phyloP scores from a whole-genome alignment of 805 yeast species.

The Cephaloascus fragrans region DNA sequence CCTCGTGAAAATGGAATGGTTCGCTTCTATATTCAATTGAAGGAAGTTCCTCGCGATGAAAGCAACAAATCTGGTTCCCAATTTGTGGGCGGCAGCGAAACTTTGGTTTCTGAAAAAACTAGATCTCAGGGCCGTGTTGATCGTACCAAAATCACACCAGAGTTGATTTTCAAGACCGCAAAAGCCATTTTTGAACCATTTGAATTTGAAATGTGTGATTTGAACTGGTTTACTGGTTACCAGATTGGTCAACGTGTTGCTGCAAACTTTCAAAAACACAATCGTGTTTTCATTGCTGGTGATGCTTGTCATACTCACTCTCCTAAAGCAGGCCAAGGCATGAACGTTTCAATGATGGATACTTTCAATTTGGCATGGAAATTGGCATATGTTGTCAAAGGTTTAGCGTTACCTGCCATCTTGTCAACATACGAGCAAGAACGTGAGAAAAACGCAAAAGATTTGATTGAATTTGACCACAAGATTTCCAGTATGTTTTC shows the following conservation, averaged over 20 bases:
- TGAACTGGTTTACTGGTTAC: conserved; percentile 21
- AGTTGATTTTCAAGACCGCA: conserved; percentile 14
- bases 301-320: conserved; percentile 21
- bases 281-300: conserved; percentile 20
- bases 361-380: conserved; percentile 22
- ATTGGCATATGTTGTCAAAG: conserved; percentile 18
- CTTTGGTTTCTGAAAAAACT: conserved; percentile 1
- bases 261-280: conserved; percentile 7
- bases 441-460: conserved; percentile 17
- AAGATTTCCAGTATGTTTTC: conserved; percentile 16
- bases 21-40: conserved; percentile 19
- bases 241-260: conserved; percentile 22
- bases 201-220: conserved; percentile 12
- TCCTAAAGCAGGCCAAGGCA: conserved; percentile 24
- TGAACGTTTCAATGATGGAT: conserved; percentile 19
- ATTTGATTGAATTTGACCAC: conserved; percentile 19
- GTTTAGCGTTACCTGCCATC: conserved; percentile 12
- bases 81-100: conserved; percentile 1
- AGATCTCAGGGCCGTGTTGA: conserved; percentile 12
- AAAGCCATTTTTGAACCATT: conserved; percentile 13
- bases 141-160: conserved; percentile 20
- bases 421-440: conserved; percentile 20
- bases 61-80: neutral
- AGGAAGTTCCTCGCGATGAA: conserved; percentile 9
- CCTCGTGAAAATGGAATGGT: conserved; percentile 22